Percentiles rank a stretch among this genome's conserved stretches.
These are phyloP conservation scores for Flaveria bidentis DNA, from an alignment of 129 eudicot species.

Conservation along the genomic window DNA sequence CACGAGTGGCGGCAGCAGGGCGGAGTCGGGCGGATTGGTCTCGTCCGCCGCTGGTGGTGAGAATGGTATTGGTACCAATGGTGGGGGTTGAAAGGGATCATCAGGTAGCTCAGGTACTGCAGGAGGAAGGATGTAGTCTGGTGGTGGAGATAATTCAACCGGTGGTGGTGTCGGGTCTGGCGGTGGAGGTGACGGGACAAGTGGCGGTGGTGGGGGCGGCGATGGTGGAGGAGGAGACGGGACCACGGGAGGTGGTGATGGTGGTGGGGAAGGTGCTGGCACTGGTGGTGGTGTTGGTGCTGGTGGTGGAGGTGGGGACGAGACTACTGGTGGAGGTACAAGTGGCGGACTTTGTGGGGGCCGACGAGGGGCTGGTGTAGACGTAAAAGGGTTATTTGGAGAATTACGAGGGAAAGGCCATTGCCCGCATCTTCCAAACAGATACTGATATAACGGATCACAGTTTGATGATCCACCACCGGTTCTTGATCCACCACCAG, in stretches of 20 bases:
- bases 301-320: background rate
- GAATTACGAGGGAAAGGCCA: conserved; percentile 60
- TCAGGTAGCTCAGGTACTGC: conserved; percentile 38
- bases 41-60: conserved; percentile 35
- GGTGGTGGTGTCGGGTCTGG: background rate
- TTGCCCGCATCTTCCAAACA: conserved; percentile 58
- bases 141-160: conserved; percentile 31
- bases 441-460: conserved; percentile 56
- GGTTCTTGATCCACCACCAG: conserved; percentile 10
- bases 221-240: conserved; percentile 42
- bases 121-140: conserved; percentile 45
- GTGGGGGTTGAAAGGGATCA: conserved; percentile 31
- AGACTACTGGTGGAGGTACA: background rate
- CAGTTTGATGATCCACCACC: conserved; percentile 39
- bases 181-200: conserved; percentile 30
- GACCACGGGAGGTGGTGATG: conserved; percentile 30
- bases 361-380: conserved; percentile 31
- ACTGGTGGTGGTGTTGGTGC: background rate
- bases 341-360: conserved; percentile 37
- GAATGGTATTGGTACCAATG: conserved; percentile 40
- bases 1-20: conserved; percentile 20
- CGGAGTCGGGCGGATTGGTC: conserved; percentile 27
- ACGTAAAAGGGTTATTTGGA: conserved; percentile 50
- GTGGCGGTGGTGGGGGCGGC: conserved; percentile 33
- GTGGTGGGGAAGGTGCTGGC: conserved; percentile 26